Conservation (phyloP, 1,284 basidiomycete species). For the Grifola frondosa region DNA sequence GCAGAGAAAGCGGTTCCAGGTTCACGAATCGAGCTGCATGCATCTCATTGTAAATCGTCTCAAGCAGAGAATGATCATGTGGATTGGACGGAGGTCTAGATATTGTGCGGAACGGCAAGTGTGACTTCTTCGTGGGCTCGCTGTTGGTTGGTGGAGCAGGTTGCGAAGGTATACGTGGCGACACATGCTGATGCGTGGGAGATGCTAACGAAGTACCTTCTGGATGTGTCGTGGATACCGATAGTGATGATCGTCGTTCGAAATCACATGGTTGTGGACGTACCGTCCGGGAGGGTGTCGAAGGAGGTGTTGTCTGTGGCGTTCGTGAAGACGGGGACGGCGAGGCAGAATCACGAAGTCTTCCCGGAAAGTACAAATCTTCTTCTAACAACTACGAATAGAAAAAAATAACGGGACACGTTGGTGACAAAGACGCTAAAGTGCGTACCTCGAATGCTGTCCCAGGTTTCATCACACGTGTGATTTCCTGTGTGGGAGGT, state of each 20-base stretch:
- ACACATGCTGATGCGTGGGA: too few species aligned
- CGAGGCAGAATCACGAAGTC: conserved; percentile 7
- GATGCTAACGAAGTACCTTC: too few species aligned
- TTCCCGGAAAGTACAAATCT: conserved; percentile 67
- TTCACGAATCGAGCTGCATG: conserved; percentile 67
- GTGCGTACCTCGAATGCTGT: conserved; percentile 58
- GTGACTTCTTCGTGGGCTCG: too few species aligned
- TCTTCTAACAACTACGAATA: conserved; percentile 70
- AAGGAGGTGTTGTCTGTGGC: too few species aligned
- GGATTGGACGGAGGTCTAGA: conserved; percentile 45
- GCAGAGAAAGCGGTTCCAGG: conserved; percentile 54
- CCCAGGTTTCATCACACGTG: conserved; percentile 66
- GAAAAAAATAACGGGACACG: too few species aligned
- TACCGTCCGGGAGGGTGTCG: too few species aligned
- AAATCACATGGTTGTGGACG: too few species aligned
- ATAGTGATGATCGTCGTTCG: too few species aligned
- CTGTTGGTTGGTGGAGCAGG: too few species aligned
- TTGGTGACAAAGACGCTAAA: conserved; percentile 1
- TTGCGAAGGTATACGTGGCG: too few species aligned
- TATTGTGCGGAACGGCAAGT: conserved; percentile 6
- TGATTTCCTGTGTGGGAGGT: conserved; percentile 44
- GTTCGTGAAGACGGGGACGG: too few species aligned
- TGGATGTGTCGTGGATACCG: too few species aligned
- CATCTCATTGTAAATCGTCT: conserved; percentile 66
- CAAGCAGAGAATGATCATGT: conserved; percentile 63